phyloP scores from a whole-genome alignment of 768 basidiomycete genomes.

The Gymnopilus dilepis region DNA sequence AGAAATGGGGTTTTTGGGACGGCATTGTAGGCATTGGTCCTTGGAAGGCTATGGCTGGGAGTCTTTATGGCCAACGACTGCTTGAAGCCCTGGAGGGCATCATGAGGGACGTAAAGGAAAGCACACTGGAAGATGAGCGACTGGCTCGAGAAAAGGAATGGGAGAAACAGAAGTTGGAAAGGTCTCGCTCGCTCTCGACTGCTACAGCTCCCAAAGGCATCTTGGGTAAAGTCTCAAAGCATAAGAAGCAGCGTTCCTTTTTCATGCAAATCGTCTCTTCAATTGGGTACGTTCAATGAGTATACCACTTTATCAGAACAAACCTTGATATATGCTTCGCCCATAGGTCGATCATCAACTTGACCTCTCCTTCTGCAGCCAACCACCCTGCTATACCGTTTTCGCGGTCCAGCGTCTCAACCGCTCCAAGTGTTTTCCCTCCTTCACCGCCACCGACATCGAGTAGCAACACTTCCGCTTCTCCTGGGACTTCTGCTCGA shows the following conservation, averaged over 20 bases:
- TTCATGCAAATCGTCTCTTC: constrained; percentile 60
- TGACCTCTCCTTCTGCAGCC: constrained; percentile 37
- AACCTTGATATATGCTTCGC: constrained; percentile 4
- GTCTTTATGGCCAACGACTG: constrained; percentile 19
- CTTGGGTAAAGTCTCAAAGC: constrained; percentile 45
- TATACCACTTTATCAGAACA: constrained; percentile 3
- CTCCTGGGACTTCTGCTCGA: constrained; percentile 33
- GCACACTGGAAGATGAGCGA: constrained; percentile 46
- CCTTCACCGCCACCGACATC: constrained; percentile 17
- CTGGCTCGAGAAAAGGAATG: constrained; percentile 39
- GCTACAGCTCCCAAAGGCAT: constrained; percentile 13
- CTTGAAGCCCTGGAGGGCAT: constrained; percentile 56
- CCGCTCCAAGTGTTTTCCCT: constrained; percentile 26
- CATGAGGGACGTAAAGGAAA: constrained; percentile 55
- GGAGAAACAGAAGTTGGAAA: constrained; percentile 36
- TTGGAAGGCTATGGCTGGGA: constrained; percentile 21
- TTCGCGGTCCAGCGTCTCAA: constrained; percentile 29
- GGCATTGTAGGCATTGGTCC: constrained; percentile 30
- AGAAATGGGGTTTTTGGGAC: constrained; percentile 48
- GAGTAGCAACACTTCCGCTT: constrained; percentile 29
- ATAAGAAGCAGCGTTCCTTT: constrained; percentile 75
- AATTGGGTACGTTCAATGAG: constrained; percentile 52
- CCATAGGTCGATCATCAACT: constrained; percentile 34
- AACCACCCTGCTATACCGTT: constrained; percentile 23
- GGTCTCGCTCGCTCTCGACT: constrained; percentile 19